Conservation (phyloP, 1,284 basidiomycete genomes). For the Cryptococcus deneoformans region DNA sequence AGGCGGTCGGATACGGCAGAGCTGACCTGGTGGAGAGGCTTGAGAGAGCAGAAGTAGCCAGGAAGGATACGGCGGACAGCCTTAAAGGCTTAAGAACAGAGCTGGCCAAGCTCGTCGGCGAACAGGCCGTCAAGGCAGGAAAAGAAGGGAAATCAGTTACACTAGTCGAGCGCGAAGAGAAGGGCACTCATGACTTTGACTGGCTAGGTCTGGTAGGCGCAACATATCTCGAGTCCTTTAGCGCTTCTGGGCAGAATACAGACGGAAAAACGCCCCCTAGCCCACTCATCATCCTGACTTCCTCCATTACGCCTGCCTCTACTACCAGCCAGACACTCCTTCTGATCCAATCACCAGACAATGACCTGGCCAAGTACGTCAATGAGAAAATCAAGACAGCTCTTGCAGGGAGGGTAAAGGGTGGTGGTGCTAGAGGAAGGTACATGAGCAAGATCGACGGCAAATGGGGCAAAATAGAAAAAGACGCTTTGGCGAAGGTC, state of each 20-base stretch:
- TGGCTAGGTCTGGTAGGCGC: slow-evolving; percentile 30
- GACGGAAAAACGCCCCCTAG: slow-evolving; percentile 22
- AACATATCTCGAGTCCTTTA: slow-evolving; percentile 53
- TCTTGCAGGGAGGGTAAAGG: slow-evolving; percentile 41
- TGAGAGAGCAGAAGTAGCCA: slow-evolving; percentile 55
- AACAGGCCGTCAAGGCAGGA: slow-evolving; percentile 50
- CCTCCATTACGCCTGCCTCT: slow-evolving; percentile 15
- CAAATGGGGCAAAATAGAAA: slow-evolving; percentile 39
- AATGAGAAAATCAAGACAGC: slow-evolving; percentile 57
- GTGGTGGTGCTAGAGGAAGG: slow-evolving; percentile 49
- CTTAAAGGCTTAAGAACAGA: slow-evolving; percentile 65
- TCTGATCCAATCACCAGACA: slow-evolving; percentile 61
- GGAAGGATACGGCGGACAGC: slow-evolving; percentile 61
- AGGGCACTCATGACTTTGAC: slow-evolving; percentile 40
- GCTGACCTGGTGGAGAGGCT: slow-evolving; percentile 65
- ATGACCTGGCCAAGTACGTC: slow-evolving; percentile 58
- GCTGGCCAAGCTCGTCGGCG: slow-evolving; percentile 60
- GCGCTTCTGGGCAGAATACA: slow-evolving; percentile 58
- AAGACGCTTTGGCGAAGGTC: slow-evolving; percentile 18
- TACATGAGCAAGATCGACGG: slow-evolving; percentile 50
- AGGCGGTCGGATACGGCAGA: slow-evolving; percentile 54
- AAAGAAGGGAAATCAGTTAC: slow-evolving; percentile 2
- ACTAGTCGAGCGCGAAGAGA: slow-evolving; percentile 22
- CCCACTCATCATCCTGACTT: slow-evolving; percentile 51
- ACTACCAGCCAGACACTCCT: slow-evolving; percentile 50